phyloP scores from a whole-genome alignment of 208 protist genomes.

The Crithidia fasciculata region DNA sequence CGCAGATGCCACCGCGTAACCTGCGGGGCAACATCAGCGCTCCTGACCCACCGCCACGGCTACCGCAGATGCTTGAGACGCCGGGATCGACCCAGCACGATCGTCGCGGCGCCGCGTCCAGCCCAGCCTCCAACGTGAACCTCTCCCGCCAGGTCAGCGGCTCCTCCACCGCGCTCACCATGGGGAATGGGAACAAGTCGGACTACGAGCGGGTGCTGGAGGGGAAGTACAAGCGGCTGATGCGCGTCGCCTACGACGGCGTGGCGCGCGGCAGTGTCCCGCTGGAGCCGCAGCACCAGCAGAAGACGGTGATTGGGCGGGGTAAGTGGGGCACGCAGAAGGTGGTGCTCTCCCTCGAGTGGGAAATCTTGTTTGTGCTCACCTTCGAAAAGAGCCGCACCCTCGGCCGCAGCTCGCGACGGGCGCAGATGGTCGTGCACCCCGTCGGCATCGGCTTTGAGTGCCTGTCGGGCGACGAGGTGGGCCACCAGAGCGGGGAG shows the following conservation, averaged over 20 bases:
- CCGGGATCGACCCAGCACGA: not conserved
- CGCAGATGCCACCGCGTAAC: constrained; percentile 7
- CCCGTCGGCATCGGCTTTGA: constrained; percentile 69
- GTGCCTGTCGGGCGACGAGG: constrained; percentile 40
- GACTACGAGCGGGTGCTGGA: constrained; percentile 57
- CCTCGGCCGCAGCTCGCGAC: constrained; percentile 46
- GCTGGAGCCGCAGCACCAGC: constrained; percentile 59
- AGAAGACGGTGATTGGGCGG: constrained; percentile 55
- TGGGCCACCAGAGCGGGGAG: constrained; percentile 6
- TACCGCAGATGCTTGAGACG: not conserved
- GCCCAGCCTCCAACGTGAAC: not conserved
- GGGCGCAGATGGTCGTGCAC: constrained; percentile 76
- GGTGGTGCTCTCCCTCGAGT: constrained; percentile 81
- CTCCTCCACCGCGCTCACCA: not conserved
- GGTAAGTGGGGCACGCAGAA: constrained; percentile 72
- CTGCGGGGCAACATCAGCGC: not conserved
- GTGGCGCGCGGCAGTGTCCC: constrained; percentile 54
- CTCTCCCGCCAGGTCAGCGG: constrained; percentile 14
- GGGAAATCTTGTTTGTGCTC: constrained; percentile 80
- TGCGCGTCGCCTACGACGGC: constrained; percentile 78
- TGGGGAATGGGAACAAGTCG: not conserved
- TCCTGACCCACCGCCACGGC: constrained; percentile 10
- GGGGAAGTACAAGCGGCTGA: constrained; percentile 61
- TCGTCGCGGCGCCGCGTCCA: not conserved
- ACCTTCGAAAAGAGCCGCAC: constrained; percentile 68